These are phyloP conservation scores for Mollisiaceae sp. DNA, from an alignment of 2,329 filamentous ascomycete species.

Conservation along the genomic window DNA sequence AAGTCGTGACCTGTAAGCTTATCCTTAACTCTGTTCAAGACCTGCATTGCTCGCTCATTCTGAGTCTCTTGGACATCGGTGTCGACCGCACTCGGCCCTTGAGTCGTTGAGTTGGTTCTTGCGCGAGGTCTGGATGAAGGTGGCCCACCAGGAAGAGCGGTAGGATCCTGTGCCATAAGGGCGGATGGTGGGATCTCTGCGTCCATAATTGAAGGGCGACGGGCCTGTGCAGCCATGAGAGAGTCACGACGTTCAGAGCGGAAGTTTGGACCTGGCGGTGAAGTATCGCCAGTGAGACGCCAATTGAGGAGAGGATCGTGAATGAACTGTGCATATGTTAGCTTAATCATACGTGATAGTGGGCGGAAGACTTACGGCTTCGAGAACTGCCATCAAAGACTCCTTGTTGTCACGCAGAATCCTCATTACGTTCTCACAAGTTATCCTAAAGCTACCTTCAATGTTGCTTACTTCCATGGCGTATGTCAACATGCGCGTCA, in stretches of 20 bases:
- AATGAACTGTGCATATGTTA: conserved; percentile 73
- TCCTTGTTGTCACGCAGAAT: conserved; percentile 97
- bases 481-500: conserved; percentile 98
- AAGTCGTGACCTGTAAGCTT: conserved; percentile 96
- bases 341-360: not conserved
- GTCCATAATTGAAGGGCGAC: conserved; percentile 74
- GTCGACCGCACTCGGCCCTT: conserved; percentile 40
- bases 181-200: conserved; percentile 63
- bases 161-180: conserved; percentile 53
- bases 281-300: conserved; percentile 74
- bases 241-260: conserved; percentile 62
- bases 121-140: conserved; percentile 57
- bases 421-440: conserved; percentile 97
- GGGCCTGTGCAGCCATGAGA: conserved; percentile 52
- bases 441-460: conserved; percentile 96
- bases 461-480: conserved; percentile 99
- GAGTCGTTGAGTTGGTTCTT: conserved; percentile 63
- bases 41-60: conserved; percentile 91
- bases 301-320: conserved; percentile 99
- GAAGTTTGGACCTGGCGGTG: conserved; percentile 71
- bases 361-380: conserved; percentile 75
- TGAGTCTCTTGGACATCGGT: conserved; percentile 74
- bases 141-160: conserved; percentile 48
- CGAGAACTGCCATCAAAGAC: conserved; percentile 95
- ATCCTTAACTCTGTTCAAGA: conserved; percentile 88